Conservation (phyloP, 257 asterid genomes). For the Solanum boliviense region DNA sequence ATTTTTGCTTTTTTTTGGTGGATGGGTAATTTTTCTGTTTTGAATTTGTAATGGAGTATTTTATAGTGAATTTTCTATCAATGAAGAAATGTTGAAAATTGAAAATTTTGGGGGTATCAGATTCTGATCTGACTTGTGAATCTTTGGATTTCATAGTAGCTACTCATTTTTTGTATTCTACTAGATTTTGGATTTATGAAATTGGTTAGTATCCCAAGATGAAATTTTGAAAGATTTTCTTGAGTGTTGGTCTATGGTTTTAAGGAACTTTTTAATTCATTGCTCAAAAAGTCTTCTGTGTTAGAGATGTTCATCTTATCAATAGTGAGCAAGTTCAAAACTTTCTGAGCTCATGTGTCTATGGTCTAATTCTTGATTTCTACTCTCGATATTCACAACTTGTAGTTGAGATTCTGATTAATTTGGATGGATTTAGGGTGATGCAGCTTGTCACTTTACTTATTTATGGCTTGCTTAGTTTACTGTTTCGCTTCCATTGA, state of each 20-base stretch:
- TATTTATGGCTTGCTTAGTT: background rate
- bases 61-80: background rate
- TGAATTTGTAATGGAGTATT: background rate
- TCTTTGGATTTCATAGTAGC: background rate
- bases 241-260: background rate
- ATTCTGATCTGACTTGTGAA: background rate
- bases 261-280: background rate
- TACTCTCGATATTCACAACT: background rate
- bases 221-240: background rate
- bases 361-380: background rate
- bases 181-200: background rate
- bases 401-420: background rate
- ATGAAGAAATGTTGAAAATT: background rate
- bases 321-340: background rate
- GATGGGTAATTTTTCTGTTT: background rate
- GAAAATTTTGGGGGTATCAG: background rate
- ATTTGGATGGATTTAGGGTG: background rate
- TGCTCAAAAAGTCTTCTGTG: background rate
- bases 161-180: background rate
- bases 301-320: background rate
- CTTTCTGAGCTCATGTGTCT: background rate
- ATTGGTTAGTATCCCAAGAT: background rate
- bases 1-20: background rate
- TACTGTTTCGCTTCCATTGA: background rate
- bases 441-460: background rate